phyloP scores from a whole-genome alignment of 2,329 filamentous ascomycete genomes.

The Venturia asperata region DNA sequence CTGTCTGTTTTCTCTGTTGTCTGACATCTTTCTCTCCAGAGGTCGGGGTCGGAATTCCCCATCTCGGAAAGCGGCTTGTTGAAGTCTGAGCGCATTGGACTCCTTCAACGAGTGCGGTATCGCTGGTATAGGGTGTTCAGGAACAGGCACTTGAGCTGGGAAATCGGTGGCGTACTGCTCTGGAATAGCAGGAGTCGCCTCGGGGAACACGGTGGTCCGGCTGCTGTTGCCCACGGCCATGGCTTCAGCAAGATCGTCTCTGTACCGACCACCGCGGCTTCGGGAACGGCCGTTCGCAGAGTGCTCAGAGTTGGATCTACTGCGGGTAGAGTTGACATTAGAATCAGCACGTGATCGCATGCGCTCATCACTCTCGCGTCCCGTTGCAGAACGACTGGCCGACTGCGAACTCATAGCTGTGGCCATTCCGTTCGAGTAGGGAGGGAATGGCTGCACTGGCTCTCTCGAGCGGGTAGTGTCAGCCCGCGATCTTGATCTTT shows the following conservation, averaged over 20 bases:
- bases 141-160: conserved; percentile 1
- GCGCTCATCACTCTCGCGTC: conserved; percentile 15
- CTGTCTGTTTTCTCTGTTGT: background rate
- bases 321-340: conserved; percentile 16
- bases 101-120: background rate
- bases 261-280: conserved; percentile 19
- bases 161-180: conserved; percentile 17
- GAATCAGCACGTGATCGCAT: conserved; percentile 16
- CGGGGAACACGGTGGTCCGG: conserved; percentile 16
- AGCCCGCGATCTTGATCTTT: conserved; percentile 9
- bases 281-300: conserved; percentile 19
- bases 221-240: conserved; percentile 20
- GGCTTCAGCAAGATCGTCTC: conserved; percentile 20
- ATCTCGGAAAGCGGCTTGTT: background rate
- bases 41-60: conserved; percentile 8
- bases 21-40: background rate
- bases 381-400: conserved; percentile 7
- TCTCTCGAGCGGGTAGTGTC: background rate
- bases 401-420: background rate
- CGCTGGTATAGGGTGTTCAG: background rate
- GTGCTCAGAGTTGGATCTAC: conserved; percentile 20
- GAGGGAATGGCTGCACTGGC: conserved; percentile 10
- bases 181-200: conserved; percentile 17
- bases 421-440: background rate
- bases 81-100: conserved; percentile 5